Evolutionary conservation across 768 basidiomycete species (phyloP).

Genomic region (Rhizopogon vesiculosus): DNA sequence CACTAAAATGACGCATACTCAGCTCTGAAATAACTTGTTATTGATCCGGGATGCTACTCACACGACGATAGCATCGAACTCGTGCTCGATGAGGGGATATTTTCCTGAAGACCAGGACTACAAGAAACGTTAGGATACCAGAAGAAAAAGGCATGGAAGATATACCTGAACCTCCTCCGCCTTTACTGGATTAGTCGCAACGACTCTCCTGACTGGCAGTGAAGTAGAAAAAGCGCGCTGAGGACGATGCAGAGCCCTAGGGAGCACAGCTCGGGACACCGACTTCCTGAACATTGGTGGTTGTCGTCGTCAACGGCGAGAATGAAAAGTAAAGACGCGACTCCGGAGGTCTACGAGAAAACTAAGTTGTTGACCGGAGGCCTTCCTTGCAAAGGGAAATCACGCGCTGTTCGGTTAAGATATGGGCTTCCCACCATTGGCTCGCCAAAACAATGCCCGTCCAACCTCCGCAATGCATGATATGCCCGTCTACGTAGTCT

Average conservation of each 20-base stretch:
- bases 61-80: conserved; percentile 99
- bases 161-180: conserved; percentile 78
- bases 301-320: conserved; percentile 13
- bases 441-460: background rate
- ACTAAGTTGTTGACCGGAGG: conserved; percentile 7
- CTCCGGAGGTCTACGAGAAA: conserved; percentile 13
- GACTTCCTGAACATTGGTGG: conserved; percentile 62
- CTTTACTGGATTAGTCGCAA: conserved; percentile 69
- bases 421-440: conserved; percentile 2
- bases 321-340: background rate
- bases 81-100: conserved; percentile 97
- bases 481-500: background rate
- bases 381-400: background rate
- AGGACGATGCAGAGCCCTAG: conserved; percentile 42
- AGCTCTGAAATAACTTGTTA: conserved; percentile 4
- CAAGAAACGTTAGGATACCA: conserved; percentile 7
- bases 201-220: conserved; percentile 51
- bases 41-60: conserved; percentile 40
- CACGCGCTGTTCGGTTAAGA: conserved; percentile 4
- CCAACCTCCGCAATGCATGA: conserved; percentile 4
- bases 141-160: conserved; percentile 7
- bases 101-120: conserved; percentile 80
- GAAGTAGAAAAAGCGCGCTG: conserved; percentile 67
- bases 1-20: conserved; percentile 42
- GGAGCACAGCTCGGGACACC: conserved; percentile 31